These are phyloP conservation scores for Arthrinium puccinioides DNA, from an alignment of 2,329 filamentous ascomycete species.

Conservation along the genomic window DNA sequence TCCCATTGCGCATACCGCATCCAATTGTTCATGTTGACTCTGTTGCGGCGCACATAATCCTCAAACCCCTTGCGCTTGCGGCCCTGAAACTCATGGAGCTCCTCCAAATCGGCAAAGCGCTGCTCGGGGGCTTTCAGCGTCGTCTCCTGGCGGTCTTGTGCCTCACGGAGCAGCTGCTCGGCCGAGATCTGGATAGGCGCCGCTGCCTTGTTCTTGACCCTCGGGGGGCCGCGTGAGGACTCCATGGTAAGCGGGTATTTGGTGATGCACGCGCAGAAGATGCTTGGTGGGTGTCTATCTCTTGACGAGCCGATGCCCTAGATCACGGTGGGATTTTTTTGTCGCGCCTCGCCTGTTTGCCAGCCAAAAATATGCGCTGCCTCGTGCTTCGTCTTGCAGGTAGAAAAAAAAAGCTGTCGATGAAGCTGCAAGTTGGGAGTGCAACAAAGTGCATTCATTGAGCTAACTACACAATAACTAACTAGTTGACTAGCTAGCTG, in stretches of 20 bases:
- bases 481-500: no score
- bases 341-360: no score
- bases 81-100: conserved; percentile 95
- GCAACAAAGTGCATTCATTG: no score
- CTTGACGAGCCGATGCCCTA: no score
- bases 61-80: conserved; percentile 95
- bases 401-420: no score
- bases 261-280: no score
- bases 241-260: conserved; percentile 69
- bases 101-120: conserved; percentile 91
- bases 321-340: no score
- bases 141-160: conserved; percentile 91
- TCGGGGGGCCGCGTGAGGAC: conserved; percentile 78
- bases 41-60: conserved; percentile 91
- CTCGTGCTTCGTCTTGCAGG: no score
- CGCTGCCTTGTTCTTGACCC: conserved; percentile 98
- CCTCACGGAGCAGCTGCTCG: conserved; percentile 94
- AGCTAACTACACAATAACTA: no score
- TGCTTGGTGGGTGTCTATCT: no score
- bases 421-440: no score
- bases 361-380: no score
- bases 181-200: conserved; percentile 89
- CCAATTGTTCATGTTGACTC: conserved; percentile 98
- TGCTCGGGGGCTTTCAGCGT: conserved; percentile 85
- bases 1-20: conserved; percentile 97